Conservation (phyloP, 495 filamentous ascomycete genomes). For the Ascodesmis nigricans region DNA sequence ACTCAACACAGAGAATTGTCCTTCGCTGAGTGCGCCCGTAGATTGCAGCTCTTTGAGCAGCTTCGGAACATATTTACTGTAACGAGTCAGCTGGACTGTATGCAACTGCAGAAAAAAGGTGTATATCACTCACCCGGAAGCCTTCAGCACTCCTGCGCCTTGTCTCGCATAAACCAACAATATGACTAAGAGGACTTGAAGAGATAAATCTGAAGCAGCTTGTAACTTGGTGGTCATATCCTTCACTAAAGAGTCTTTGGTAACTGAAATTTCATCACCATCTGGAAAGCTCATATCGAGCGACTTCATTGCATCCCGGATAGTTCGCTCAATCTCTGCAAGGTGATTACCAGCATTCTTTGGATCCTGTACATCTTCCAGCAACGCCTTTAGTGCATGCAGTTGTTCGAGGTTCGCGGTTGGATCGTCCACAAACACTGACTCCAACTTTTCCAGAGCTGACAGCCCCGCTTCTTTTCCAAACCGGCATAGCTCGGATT, state of each 20-base stretch:
- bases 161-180: conserved; percentile 14
- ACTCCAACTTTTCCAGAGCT: conserved; percentile 13
- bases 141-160: conserved; percentile 13
- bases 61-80: conserved; percentile 21
- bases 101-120: conserved; percentile 2
- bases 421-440: conserved; percentile 5
- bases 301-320: background rate
- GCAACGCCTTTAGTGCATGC: conserved; percentile 7
- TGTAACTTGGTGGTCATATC: conserved; percentile 15
- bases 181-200: conserved; percentile 12
- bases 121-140: conserved; percentile 16
- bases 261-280: background rate
- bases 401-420: conserved; percentile 8
- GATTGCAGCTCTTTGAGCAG: conserved; percentile 15
- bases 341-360: conserved; percentile 7
- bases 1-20: conserved; percentile 2
- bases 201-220: conserved; percentile 9
- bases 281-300: background rate
- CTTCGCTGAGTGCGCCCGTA: conserved; percentile 6
- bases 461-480: conserved; percentile 5
- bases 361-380: conserved; percentile 6
- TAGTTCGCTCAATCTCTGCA: conserved; percentile 5
- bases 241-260: conserved; percentile 11
- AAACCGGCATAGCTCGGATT: conserved; percentile 12
- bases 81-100: conserved; percentile 1